phyloP scores from a whole-genome alignment of 768 basidiomycete genomes.

The Amanita jacksonii region DNA sequence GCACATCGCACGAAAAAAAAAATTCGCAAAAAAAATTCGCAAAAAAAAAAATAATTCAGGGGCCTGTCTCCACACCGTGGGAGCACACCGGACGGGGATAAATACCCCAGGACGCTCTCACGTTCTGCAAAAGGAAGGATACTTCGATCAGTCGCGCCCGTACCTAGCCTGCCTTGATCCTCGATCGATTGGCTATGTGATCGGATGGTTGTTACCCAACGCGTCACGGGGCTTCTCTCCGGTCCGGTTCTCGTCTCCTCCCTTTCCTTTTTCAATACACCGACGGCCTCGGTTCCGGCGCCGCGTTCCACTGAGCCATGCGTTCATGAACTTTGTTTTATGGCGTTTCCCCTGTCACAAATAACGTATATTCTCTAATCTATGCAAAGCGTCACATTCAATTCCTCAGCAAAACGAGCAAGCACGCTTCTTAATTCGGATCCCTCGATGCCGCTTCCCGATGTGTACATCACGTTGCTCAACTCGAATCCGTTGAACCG shows the following conservation, averaged over 20 bases:
- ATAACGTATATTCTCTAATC: background rate
- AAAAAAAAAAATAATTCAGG: too few relatives aligned
- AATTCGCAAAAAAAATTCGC: background rate
- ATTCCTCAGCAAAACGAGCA: constrained; percentile 32
- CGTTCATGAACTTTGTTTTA: background rate
- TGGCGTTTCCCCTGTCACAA: background rate
- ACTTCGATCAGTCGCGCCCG: constrained; percentile 8
- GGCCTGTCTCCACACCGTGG: constrained; percentile 7
- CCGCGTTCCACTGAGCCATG: background rate
- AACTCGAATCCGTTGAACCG: constrained; percentile 89
- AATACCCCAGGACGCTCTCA: constrained; percentile 8
- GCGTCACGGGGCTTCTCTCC: constrained; percentile 1
- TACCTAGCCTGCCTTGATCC: constrained; percentile 8
- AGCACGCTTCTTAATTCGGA: constrained; percentile 46
- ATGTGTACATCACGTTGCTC: constrained; percentile 73
- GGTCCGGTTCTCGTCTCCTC: constrained; percentile 3
- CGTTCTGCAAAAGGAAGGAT: background rate
- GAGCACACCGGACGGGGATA: background rate
- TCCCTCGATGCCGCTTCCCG: constrained; percentile 39
- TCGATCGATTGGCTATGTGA: constrained; percentile 8
- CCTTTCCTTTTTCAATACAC: background rate
- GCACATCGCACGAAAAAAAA: background rate
- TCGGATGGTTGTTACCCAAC: background rate
- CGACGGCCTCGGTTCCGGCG: constrained; percentile 2
- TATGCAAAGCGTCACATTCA: background rate